A percentile compares a stretch with the other conserved stretches of the same genome.
Conservation (phyloP, 2,329 filamentous ascomycete species). For the Penicillium brevicompactum region DNA sequence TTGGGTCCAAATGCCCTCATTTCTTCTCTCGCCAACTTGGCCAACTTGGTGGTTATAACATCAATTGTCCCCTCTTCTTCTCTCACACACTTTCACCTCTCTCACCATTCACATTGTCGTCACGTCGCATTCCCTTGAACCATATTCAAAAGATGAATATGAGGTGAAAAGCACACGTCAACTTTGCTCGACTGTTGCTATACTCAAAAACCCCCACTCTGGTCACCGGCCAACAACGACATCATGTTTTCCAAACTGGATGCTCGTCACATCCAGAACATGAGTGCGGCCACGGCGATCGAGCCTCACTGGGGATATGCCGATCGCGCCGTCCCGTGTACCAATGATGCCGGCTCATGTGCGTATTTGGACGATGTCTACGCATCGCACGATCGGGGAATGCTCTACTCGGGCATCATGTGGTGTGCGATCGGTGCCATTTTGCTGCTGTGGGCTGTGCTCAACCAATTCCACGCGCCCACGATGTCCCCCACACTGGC, state of each 20-base stretch:
- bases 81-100: too few relatives aligned
- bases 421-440: slow-evolving; percentile 57
- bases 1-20: not conserved
- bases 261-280: slow-evolving; percentile 51
- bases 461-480: slow-evolving; percentile 22
- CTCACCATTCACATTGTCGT: too few relatives aligned
- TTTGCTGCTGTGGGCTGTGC: slow-evolving; percentile 45
- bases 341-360: slow-evolving; percentile 60
- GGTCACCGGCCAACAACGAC: not conserved
- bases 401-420: slow-evolving; percentile 59
- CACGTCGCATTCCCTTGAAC: too few relatives aligned
- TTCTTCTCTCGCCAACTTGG: too few relatives aligned
- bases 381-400: slow-evolving; percentile 54
- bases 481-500: slow-evolving; percentile 3
- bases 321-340: slow-evolving; percentile 57
- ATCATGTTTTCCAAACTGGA: slow-evolving; percentile 12
- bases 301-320: slow-evolving; percentile 61
- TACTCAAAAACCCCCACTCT: not conserved
- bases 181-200: not conserved
- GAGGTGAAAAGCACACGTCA: not conserved
- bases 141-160: not conserved
- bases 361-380: slow-evolving; percentile 61
- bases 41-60: not conserved
- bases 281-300: slow-evolving; percentile 41
- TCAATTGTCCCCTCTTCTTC: not conserved